Evolutionary conservation across 768 basidiomycete genomes (phyloP).

Genomic region (Tricholoma flavovirens): DNA sequence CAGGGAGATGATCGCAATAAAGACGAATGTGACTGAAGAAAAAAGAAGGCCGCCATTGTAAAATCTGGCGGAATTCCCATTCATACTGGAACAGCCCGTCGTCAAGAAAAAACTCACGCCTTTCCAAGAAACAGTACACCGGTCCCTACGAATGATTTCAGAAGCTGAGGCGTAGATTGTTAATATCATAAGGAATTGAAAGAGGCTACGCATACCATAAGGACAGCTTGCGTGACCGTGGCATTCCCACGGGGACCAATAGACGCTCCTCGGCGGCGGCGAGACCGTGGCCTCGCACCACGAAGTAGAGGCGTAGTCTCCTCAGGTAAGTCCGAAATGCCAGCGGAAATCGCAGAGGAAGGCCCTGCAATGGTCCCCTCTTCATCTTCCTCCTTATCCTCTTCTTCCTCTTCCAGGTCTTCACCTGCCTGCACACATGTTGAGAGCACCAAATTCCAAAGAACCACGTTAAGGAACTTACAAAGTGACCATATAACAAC

Average conservation of each 20-base stretch:
- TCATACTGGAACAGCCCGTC: slow-evolving; percentile 2
- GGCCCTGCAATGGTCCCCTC: slow-evolving; percentile 32
- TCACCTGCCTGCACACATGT: slow-evolving; percentile 66
- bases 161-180: slow-evolving; percentile 42
- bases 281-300: slow-evolving; percentile 45
- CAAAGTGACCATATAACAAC: slow-evolving; percentile 93
- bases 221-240: slow-evolving; percentile 81
- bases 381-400: slow-evolving; percentile 70
- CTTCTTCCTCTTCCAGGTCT: slow-evolving; percentile 85
- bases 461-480: slow-evolving; percentile 36
- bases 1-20: slow-evolving; percentile 82
- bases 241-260: slow-evolving; percentile 76
- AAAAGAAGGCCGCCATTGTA: slow-evolving; percentile 94
- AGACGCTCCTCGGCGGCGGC: slow-evolving; percentile 49
- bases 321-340: slow-evolving; percentile 21
- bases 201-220: slow-evolving; percentile 62
- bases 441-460: not conserved
- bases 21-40: slow-evolving; percentile 67
- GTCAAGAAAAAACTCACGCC: slow-evolving; percentile 49
- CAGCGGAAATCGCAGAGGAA: slow-evolving; percentile 11
- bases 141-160: slow-evolving; percentile 94
- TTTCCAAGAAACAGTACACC: slow-evolving; percentile 95
- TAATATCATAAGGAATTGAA: not conserved
- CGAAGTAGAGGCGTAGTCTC: slow-evolving; percentile 58
- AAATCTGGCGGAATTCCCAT: slow-evolving; percentile 48